Evolutionary conservation across 208 protist genomes (phyloP), one percentile per base, ranked within the genome.

Genomic region (Leishmania tarentolae): DNA sequence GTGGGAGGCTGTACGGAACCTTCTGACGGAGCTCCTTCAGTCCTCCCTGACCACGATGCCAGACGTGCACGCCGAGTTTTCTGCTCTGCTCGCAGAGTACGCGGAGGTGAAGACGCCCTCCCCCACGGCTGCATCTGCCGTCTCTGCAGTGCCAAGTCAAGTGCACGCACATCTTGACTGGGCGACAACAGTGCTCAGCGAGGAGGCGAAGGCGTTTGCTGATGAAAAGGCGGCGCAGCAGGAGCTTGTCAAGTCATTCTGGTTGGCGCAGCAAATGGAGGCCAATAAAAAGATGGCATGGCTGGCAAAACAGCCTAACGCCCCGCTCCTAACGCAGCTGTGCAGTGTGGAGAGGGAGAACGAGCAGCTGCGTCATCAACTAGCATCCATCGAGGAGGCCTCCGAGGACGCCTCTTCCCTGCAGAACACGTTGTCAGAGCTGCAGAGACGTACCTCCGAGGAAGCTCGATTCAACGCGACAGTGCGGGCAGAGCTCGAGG

Each of bases 241-340:
- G 15, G 31, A 21, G 56, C 52, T 40, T 35, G 56, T 52, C 19
- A 78, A 44, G 42, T 46, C 52, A 40, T 76, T 53, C 76, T 90
- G 79, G 80, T 31, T 63, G 65, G 82, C 70, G 24, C 85, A 83
- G 56, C 68, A 71, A 37, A 53, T 31, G 6, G 88, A 92, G 75
- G 44, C 75, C 69, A 37, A 84, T n/a, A 93, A 93, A 70, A 90
- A 90, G 73, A 56, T 90, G 79, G 76, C 80, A 57, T 93, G 89
- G 89, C 84, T 93, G 37, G 53, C 76, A 40, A 85, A 86, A 69
- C 89, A 93, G 80, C 77, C 79, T 4, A 85, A 87, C 66, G 80
- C 91, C 40, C 65, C 75, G 42, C 83, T 87, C 47, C 81, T 96
- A 17, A 57, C 63, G 71, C 82, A 90, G 21, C 79, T 93, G 47